Percentiles rank a stretch among this genome's conserved stretches.
These are phyloP conservation scores for Kazachstania psychrophila DNA, from an alignment of 805 yeast genomes.

Conservation along the genomic window DNA sequence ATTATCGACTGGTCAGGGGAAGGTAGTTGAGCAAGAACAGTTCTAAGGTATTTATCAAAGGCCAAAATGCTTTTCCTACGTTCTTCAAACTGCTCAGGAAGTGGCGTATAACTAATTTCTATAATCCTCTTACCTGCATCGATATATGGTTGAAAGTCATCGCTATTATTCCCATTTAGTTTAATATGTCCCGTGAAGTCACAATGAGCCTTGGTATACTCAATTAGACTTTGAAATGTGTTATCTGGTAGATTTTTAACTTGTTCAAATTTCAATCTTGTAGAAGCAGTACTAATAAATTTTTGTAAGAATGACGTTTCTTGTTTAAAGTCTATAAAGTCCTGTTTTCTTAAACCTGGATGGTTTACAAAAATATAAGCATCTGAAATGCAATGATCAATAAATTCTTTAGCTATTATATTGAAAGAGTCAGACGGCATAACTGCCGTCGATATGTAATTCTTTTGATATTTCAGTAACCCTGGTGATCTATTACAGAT, in stretches of 20 bases:
- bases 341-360: slow-evolving; percentile 43
- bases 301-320: slow-evolving; percentile 42
- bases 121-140: slow-evolving; percentile 60
- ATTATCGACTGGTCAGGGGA: slow-evolving; percentile 61
- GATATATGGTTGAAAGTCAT: slow-evolving; percentile 45
- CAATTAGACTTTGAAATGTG: slow-evolving; percentile 14
- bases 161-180: slow-evolving; percentile 31
- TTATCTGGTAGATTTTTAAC: slow-evolving; percentile 23
- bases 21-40: slow-evolving; percentile 58
- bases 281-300: slow-evolving; percentile 48
- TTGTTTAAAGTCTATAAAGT: slow-evolving; percentile 34
- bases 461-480: slow-evolving; percentile 13
- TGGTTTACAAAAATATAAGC: slow-evolving; percentile 48
- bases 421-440: slow-evolving; percentile 24
- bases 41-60: slow-evolving; percentile 42
- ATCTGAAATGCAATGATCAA: slow-evolving; percentile 42
- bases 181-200: slow-evolving; percentile 15
- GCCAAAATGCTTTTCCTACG: slow-evolving; percentile 30
- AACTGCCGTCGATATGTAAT: slow-evolving; percentile 9
- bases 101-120: slow-evolving; percentile 44
- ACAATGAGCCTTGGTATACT: slow-evolving; percentile 17
- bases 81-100: slow-evolving; percentile 32
- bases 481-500: slow-evolving; percentile 17
- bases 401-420: slow-evolving; percentile 25
- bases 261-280: slow-evolving; percentile 51